Evolutionary conservation across 805 yeast genomes (phyloP).

Genomic region (Ogataea wickerhamii): DNA sequence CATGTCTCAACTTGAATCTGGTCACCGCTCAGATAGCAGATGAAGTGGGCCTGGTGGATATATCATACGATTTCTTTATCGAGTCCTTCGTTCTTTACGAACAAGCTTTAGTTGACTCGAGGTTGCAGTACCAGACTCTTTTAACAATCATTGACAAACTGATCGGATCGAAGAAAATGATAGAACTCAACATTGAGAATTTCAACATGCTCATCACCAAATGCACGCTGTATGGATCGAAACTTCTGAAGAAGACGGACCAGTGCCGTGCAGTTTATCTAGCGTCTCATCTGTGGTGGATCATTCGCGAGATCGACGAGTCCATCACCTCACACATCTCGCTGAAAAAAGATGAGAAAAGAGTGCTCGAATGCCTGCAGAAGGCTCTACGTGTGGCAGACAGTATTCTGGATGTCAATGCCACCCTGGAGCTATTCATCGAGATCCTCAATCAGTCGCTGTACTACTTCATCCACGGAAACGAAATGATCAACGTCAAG

Average conservation of each 20-base stretch:
- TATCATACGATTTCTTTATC: conserved; percentile 82
- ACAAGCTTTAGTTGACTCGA: conserved; percentile 48
- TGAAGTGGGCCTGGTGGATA: conserved; percentile 64
- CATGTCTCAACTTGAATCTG: conserved; percentile 49
- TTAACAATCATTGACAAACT: conserved; percentile 45
- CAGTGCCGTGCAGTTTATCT: conserved; percentile 88
- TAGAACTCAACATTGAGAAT: conserved; percentile 45
- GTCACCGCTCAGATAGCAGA: conserved; percentile 76
- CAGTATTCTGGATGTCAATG: conserved; percentile 79
- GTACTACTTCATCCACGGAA: conserved; percentile 81
- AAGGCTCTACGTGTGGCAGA: conserved; percentile 88
- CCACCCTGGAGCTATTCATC: conserved; percentile 76
- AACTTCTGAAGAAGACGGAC: conserved; percentile 84
- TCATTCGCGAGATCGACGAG: conserved; percentile 50
- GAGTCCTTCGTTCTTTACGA: conserved; percentile 87
- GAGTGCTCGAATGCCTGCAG: conserved; percentile 89
- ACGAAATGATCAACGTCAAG: conserved; percentile 60
- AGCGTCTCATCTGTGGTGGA: conserved; percentile 95
- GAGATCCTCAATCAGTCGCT: conserved; percentile 86
- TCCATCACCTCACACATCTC: conserved; percentile 23
- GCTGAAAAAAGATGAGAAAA: conserved; percentile 45
- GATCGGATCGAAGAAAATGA: conserved; percentile 40
- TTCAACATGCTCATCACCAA: conserved; percentile 82
- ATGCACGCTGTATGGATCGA: conserved; percentile 83
- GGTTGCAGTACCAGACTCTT: conserved; percentile 47